phyloP scores from a whole-genome alignment of 805 yeast species.

The Suhomyces pyralidae region DNA sequence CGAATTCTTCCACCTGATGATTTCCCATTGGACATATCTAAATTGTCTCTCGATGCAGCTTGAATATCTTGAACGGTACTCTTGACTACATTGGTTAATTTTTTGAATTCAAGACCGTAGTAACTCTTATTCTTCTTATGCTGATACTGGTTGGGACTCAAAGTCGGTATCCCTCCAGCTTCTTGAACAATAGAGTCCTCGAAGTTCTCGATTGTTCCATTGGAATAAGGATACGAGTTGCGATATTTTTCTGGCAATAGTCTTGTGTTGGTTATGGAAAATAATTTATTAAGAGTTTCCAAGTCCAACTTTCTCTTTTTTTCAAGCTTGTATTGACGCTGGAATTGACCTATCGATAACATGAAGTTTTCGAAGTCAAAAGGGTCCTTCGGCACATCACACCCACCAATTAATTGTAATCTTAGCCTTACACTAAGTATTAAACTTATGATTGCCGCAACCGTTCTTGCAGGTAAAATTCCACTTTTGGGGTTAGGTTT shows the following conservation, averaged over 20 bases:
- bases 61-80: slow-evolving; percentile 65
- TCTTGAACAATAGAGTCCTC: background rate
- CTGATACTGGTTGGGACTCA: background rate
- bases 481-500: slow-evolving; percentile 51
- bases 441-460: slow-evolving; percentile 78
- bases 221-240: background rate
- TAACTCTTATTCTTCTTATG: slow-evolving; percentile 24
- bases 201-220: background rate
- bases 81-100: slow-evolving; percentile 65
- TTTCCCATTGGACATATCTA: slow-evolving; percentile 9
- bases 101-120: slow-evolving; percentile 43
- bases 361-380: slow-evolving; percentile 71
- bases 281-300: slow-evolving; percentile 44
- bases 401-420: slow-evolving; percentile 32
- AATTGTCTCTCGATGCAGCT: slow-evolving; percentile 8
- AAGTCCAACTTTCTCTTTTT: slow-evolving; percentile 55
- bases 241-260: slow-evolving; percentile 22
- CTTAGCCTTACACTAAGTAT: slow-evolving; percentile 68
- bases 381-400: slow-evolving; percentile 76
- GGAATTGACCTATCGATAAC: slow-evolving; percentile 70
- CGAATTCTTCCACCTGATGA: slow-evolving; percentile 28
- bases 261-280: slow-evolving; percentile 33
- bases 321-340: slow-evolving; percentile 59
- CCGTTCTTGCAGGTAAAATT: slow-evolving; percentile 60
- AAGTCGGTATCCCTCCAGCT: background rate